Evolutionary conservation across 2,329 filamentous ascomycete genomes (phyloP), one percentile per base, ranked within the genome.

Genomic region (Cercospora sp.): DNA sequence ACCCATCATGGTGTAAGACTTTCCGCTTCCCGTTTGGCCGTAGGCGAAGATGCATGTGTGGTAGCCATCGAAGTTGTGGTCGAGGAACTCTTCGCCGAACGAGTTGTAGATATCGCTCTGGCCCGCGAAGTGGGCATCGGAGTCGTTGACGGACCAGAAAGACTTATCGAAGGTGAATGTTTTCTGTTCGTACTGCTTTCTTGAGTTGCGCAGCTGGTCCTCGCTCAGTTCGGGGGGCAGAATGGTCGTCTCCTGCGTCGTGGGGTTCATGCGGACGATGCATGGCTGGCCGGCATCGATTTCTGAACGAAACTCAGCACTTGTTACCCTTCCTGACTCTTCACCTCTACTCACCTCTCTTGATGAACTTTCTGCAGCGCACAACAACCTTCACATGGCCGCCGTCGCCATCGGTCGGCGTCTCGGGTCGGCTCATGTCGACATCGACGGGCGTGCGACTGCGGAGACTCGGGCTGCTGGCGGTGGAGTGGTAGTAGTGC

Each of bases 21-120:
- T 99, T 62, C 95, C 95, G 0, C 94, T 97, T 26, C 95, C 95
- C 0, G 95, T 99, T 83, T 99, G 95, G 10, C 95, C 95, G 77
- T 99, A 98, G 69, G 95, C 95, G 78, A 99, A 98, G 74, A 99
- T 99, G 80, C 95, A 99, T 0, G 95, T 99, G 81, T 99, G 94
- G 82, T 99, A 99, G 71, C 95, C 95, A 78, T 97, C 94, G 76
- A 99, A 99, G 82, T 99, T 99, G 85, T 99, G 95, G 80, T 99
- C 95, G 70, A 99, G 86, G 74, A 99, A 98, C 77, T 98, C 95
- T 79, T 97, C 93, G 65, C 95, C 95, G 26, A 99, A 86, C 68
- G 91, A 91, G 76, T 95, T 92, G 84, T 99, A 98, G 65, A 99
- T 91, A 75, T 97, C 92, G 75, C 93, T 92, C 79, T 99, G 95